Conservation (phyloP, 164 flowering plant species). For the Dillenia suffruticosa region DNA sequence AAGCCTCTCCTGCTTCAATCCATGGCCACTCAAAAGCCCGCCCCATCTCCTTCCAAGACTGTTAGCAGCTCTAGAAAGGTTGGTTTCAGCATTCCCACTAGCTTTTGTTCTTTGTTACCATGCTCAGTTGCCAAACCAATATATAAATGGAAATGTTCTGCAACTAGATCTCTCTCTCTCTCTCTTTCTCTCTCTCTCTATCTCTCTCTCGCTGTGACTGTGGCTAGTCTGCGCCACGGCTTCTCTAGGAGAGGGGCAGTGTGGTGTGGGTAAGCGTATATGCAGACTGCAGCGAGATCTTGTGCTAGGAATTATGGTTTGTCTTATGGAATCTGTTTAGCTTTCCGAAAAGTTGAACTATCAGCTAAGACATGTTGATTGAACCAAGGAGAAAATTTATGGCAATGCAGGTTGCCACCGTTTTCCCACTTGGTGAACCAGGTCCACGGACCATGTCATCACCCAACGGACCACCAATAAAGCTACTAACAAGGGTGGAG, state of each 20-base stretch:
- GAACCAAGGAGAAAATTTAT: not conserved
- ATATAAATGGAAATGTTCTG: too few species aligned
- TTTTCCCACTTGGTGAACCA: conserved; percentile 39
- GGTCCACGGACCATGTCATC: conserved; percentile 24
- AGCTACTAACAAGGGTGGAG: conserved; percentile 87
- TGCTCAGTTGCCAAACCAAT: too few species aligned
- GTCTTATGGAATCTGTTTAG: too few species aligned
- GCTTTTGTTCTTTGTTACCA: not conserved
- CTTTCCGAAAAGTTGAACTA: too few species aligned
- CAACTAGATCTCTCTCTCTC: not conserved
- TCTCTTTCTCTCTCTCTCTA: not conserved
- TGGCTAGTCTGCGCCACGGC: not conserved
- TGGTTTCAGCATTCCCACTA: not conserved
- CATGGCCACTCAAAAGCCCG: conserved; percentile 71
- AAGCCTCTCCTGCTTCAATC: conserved; percentile 30
- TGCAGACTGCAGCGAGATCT: too few species aligned
- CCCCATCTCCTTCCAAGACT: conserved; percentile 38
- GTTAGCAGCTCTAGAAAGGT: conserved; percentile 50
- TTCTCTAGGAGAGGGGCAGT: not conserved
- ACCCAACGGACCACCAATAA: conserved; percentile 33
- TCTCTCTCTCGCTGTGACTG: not conserved
- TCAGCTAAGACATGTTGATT: not conserved
- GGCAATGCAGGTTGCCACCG: conserved; percentile 29
- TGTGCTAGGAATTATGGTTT: too few species aligned
- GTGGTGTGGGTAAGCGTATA: not conserved